Base-by-base conservation (phyloP, 2,329 filamentous ascomycete genomes). In the Fusarium gaditjirri region DNA sequence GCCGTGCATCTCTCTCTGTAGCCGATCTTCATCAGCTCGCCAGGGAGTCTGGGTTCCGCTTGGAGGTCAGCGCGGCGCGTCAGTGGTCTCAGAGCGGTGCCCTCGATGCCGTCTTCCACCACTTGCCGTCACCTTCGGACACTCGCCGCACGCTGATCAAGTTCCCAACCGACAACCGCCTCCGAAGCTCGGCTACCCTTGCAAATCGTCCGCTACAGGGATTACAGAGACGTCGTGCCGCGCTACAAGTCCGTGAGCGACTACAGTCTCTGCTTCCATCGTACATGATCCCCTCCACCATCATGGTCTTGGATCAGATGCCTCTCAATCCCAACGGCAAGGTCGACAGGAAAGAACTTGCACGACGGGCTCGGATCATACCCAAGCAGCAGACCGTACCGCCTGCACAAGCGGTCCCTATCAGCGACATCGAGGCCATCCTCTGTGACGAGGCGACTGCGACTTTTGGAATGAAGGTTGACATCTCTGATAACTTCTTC, bases 321-420 rank as follows among this genome's bases (percentile, higher is more conserved):
- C 78, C 78, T 21, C 46, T 78, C 39, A 77, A 77, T 23, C 46
- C 61, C 2, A 79, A 73, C 21, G 75, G 76, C 27, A 78, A 79
- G 46, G 61, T 77, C 1, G 76, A 79, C 33, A 62, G 76, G 0
- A 65, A 68, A 6, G 62, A 60, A 7, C 69, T 77, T 31, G 36
- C 54, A 5, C 54, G 54, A 1, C 33, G n/a, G 23, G 65, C 61
- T 21, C 38, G 29, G 2, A 41, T 23, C 1, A 0, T 56, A 17
- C 65, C 61, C 1, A 68, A 55, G 16, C 25, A 43, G 5, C 41
- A 65, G 23, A 31, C 33, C 1, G 13, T 41, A 2, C 11, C 29
- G 2, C 31, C 27, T 5, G 21, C 36, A 1, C 49, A 21, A 21
- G 23, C 21, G 0, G 43, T 55, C 5, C 56, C 65, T 6, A 56